These are phyloP conservation scores for Paramecium octaurelia DNA, from an alignment of 73 alveolate species.

Conservation along the genomic window DNA sequence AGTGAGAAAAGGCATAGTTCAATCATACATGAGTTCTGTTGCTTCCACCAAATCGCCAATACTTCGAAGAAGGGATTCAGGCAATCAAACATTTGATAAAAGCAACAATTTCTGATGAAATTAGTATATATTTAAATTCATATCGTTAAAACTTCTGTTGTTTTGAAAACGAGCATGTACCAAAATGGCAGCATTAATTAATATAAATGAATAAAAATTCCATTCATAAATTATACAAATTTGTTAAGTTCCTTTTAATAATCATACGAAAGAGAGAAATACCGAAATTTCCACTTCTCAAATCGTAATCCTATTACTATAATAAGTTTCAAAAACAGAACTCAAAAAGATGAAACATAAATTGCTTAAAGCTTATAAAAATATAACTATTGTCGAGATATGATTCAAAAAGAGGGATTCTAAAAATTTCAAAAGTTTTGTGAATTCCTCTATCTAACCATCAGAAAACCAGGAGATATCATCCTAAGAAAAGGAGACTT, in stretches of 20 bases:
- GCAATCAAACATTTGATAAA: constrained; percentile 14
- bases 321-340: neutral
- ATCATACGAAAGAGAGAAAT: neutral
- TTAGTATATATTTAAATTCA: neutral
- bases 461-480: neutral
- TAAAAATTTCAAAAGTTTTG: neutral
- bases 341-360: neutral
- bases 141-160: too few relatives aligned
- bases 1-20: neutral
- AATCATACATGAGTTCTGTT: constrained; percentile 34
- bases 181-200: neutral
- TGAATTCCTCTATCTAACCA: neutral
- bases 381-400: neutral
- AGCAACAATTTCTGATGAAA: neutral
- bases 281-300: neutral
- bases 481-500: neutral
- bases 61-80: neutral
- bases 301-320: neutral
- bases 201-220: neutral
- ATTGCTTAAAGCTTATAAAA: neutral
- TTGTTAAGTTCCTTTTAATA: neutral
- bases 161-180: neutral
- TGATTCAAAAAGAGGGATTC: constrained; percentile 4
- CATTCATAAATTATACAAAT: neutral
- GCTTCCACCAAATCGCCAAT: constrained; percentile 26